Evolutionary conservation across 1,284 basidiomycete species (phyloP), one percentile per base, ranked within the genome.

Genomic region (Veloporphyrellus conicus): DNA sequence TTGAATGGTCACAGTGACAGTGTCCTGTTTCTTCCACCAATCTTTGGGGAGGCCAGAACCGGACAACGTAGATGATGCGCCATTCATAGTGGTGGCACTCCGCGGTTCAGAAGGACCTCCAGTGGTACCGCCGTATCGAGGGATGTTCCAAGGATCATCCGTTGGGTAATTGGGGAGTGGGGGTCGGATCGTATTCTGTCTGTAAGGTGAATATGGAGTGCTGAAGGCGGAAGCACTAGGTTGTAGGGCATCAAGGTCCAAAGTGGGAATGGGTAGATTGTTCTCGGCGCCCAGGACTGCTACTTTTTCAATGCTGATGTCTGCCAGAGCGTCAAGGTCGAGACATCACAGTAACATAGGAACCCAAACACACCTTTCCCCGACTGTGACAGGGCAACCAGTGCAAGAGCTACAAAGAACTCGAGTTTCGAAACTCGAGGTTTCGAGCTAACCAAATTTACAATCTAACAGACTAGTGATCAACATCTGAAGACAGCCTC

Each of bases 21-120:
- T 76, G 62, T 91, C 87, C 61, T 89, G 79, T 53, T 75, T 83
- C 66, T 81, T 87, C 90, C 90, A 94, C 87, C 90, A 94, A 25
- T 87, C 79, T 38, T 68, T 73, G 0, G 86, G 84, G 18, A 90
- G 66, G 4, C 88, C 88, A 8, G 80, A 78, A 3, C 87, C 87
- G 23, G 82, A 71, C 20, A 89, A 67, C 38, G 71, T 80, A 1
- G 84, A 85, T 22, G 77, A 65, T 22, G 66, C 68, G 9, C 79
- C 78, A 43, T 79, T 79, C 8, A 63, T 59, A 15, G 72, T 54
- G 40, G 63, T 66, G n/a, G 64, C 60, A 39, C 61, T 64, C 16
- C 58, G 54, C 29, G 54, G 58, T 10, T 67, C 66, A 40, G 53
- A 54, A 29, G 52, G 39, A 20, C 45, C 40, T 28, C 53, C 53